Evolutionary conservation across 1,284 basidiomycete species (phyloP).

Genomic region (Fomitopsis pinicola): DNA sequence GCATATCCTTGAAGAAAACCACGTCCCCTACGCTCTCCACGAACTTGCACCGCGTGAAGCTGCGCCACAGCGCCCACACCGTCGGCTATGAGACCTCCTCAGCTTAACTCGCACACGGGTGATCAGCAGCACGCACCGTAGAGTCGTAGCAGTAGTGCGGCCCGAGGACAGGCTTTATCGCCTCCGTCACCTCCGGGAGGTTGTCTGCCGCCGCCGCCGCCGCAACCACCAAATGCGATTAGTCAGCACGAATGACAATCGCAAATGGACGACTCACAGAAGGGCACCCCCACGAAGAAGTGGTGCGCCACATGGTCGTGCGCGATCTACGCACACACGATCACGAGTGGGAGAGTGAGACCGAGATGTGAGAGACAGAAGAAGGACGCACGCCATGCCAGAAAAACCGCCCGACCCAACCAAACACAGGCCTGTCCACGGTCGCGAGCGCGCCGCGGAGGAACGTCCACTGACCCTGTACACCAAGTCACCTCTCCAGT

Average conservation of each 20-base stretch:
- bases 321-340: conserved; percentile 23
- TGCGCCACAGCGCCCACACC: conserved; percentile 37
- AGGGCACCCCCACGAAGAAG: conserved; percentile 36
- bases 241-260: background rate
- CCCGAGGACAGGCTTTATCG: conserved; percentile 34
- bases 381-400: conserved; percentile 43
- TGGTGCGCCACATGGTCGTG: conserved; percentile 38
- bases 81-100: conserved; percentile 13
- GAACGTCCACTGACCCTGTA: conserved; percentile 44
- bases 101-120: too few relatives aligned
- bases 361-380: background rate
- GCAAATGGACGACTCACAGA: conserved; percentile 22
- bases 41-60: conserved; percentile 57
- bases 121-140: conserved; percentile 27
- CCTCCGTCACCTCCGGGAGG: conserved; percentile 34
- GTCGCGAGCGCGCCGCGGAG: conserved; percentile 53
- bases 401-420: conserved; percentile 54
- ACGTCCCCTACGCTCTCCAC: conserved; percentile 73
- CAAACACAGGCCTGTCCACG: conserved; percentile 53
- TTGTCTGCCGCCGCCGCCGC: conserved; percentile 28
- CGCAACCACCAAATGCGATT: background rate
- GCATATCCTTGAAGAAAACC: conserved; percentile 71
- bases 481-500: too few relatives aligned
- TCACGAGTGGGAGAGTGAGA: too few relatives aligned
- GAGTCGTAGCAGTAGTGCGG: conserved; percentile 40